These are phyloP conservation scores for Pleoardoris graminearum DNA, from an alignment of 2,329 filamentous ascomycete species.

Conservation along the genomic window DNA sequence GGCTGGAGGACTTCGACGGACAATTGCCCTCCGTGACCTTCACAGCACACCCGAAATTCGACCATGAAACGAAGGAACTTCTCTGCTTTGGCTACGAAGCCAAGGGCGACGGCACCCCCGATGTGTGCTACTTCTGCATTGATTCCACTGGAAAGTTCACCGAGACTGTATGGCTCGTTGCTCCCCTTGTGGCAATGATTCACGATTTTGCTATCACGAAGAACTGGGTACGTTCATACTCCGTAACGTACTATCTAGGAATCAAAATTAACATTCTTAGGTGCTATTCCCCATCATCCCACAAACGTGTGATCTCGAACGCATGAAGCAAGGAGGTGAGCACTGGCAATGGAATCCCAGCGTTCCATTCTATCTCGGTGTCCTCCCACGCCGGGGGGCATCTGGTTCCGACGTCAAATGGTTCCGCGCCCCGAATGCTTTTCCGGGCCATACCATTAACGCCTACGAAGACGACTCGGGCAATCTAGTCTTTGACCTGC, in stretches of 20 bases:
- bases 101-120: constrained; percentile 45
- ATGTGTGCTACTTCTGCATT: constrained; percentile 45
- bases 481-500: constrained; percentile 43
- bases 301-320: constrained; percentile 37
- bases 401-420: constrained; percentile 27
- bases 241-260: no score
- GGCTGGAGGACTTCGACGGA: constrained; percentile 15
- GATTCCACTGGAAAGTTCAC: constrained; percentile 32
- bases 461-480: constrained; percentile 28
- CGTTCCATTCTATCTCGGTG: constrained; percentile 32
- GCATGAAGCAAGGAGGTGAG: constrained; percentile 46
- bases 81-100: constrained; percentile 41
- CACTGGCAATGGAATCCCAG: constrained; percentile 48
- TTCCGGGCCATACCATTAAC: constrained; percentile 45
- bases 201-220: constrained; percentile 50
- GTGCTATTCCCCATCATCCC: constrained; percentile 46
- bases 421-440: constrained; percentile 43
- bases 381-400: constrained; percentile 27
- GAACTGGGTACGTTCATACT: constrained; percentile 32
- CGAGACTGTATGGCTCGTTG: constrained; percentile 41
- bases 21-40: constrained; percentile 21
- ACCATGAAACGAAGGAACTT: constrained; percentile 17
- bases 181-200: constrained; percentile 47
- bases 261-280: constrained; percentile 22
- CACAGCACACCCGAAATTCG: constrained; percentile 27